Conservation (phyloP, 2,329 filamentous ascomycete species). For the Fusarium tuaranense region DNA sequence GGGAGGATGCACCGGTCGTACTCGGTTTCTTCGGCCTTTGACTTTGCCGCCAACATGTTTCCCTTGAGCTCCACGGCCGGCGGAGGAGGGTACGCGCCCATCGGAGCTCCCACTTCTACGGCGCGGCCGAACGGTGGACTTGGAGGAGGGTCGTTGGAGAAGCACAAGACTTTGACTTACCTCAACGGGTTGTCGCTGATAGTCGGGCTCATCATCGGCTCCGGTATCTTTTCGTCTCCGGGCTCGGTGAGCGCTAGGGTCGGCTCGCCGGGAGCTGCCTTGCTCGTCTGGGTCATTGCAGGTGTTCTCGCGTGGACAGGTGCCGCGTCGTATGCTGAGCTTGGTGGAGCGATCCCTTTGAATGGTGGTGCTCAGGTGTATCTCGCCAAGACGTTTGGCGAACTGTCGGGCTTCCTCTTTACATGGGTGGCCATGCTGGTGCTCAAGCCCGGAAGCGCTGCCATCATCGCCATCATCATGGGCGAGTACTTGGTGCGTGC, state of each 20-base stretch:
- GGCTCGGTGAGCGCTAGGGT: constrained; percentile 93
- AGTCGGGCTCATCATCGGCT: constrained; percentile 93
- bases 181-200: constrained; percentile 93
- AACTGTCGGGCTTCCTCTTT: constrained; percentile 92
- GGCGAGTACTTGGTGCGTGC: constrained; percentile 96
- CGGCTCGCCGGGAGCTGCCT: constrained; percentile 88
- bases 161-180: constrained; percentile 95
- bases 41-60: constrained; percentile 93
- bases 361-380: constrained; percentile 97
- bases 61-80: constrained; percentile 86
- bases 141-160: constrained; percentile 87
- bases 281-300: constrained; percentile 92
- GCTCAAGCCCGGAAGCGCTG: constrained; percentile 90
- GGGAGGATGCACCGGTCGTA: constrained; percentile 73
- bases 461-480: constrained; percentile 97
- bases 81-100: constrained; percentile 81
- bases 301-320: constrained; percentile 97
- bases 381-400: constrained; percentile 94
- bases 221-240: constrained; percentile 94
- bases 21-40: constrained; percentile 92
- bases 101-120: constrained; percentile 78
- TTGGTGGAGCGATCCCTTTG: constrained; percentile 93
- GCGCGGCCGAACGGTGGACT: constrained; percentile 61
- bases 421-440: constrained; percentile 97
- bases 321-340: constrained; percentile 92